Percentiles rank a stretch among this genome's conserved stretches.
phyloP scores from a whole-genome alignment of 768 basidiomycete genomes.

The Sarcodon sp. region DNA sequence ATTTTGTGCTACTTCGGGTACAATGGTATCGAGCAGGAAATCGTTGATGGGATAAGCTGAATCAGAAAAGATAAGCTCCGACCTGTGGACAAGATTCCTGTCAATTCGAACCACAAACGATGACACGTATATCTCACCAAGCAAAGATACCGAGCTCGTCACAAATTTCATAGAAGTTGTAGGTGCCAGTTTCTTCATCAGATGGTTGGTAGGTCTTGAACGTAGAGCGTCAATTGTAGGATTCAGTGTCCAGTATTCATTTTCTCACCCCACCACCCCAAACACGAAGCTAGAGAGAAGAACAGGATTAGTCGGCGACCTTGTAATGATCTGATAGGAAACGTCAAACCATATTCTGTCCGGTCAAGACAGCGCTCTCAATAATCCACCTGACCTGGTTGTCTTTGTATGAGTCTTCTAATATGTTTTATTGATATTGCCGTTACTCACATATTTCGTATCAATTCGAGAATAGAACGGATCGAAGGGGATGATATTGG shows the following conservation, averaged over 20 bases:
- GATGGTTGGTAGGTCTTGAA: constrained; percentile 15
- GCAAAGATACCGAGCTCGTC: constrained; percentile 49
- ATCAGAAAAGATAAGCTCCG: constrained; percentile 49
- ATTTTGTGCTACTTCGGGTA: constrained; percentile 45
- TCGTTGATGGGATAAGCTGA: constrained; percentile 41
- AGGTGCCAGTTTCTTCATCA: constrained; percentile 26
- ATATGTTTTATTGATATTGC: too few species aligned
- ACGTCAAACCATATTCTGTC: constrained; percentile 43
- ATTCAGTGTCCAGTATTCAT: not conserved
- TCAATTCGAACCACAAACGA: too few species aligned
- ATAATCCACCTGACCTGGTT: constrained; percentile 42
- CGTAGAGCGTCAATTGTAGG: not conserved
- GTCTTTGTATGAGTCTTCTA: too few species aligned
- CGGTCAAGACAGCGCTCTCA: constrained; percentile 38
- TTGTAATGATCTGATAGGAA: not conserved
- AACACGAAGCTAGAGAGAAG: constrained; percentile 33
- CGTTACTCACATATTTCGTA: too few species aligned
- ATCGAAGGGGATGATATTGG: constrained; percentile 50
- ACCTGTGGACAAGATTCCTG: constrained; percentile 5
- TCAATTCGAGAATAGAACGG: constrained; percentile 31
- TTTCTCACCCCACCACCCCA: constrained; percentile 37
- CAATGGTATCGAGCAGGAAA: constrained; percentile 35
- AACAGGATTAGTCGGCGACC: not conserved
- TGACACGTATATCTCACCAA: constrained; percentile 17
- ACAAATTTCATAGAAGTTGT: constrained; percentile 44